Evolutionary conservation across 2,329 filamentous ascomycete species (phyloP), one percentile per base, ranked within the genome.

Genomic region (Claviceps paspali): DNA sequence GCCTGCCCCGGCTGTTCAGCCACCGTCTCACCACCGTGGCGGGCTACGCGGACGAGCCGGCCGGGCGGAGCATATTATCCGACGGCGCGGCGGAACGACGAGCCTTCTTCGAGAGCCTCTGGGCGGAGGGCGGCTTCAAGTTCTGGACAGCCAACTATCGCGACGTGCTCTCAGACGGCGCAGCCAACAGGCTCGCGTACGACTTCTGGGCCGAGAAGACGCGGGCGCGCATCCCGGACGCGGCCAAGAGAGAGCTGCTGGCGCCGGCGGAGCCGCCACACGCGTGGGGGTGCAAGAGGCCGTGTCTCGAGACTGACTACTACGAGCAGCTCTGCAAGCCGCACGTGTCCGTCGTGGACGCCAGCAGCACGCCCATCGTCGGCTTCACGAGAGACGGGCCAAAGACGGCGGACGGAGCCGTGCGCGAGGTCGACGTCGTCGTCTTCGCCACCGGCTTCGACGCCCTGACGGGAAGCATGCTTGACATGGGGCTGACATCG

Each of bases 131-230:
- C 2, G 73, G 71, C 1, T 76, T 76, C 52, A 55, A 56, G 1
- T 71, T 61, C 50, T 73, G 70, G 68, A 56, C 75, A 2, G 56
- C 55, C 0, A 50, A 60, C 2, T 78, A 75, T 55, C 65, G 65
- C 37, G 73, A 79, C 38, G 60, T 61, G 35, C 43, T 74, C 4
- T 50, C 54, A 14, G 53, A 61, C 21, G 29, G 52, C 0, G 57
- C 66, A 11, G 66, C 67, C 2, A 77, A 76, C 47, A 49, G 60
- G n/a, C 59, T 63, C 37, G 56, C 61, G 0, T 76, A 75, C 46
- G 54, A 65, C 3, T 75, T 74, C 49, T 76, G 71, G 67, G 57
- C 56, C 2, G 59, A 60, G 41, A 72, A 71, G 50, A 63, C 63
- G 0, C 59, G 68, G 0, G 56, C 52, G 10, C 61, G 71, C 2